A percentile compares a stretch with the other conserved stretches of the same genome.
Evolutionary conservation across 1,284 basidiomycete species (phyloP).

Genomic region (Trichosporon inkin): DNA sequence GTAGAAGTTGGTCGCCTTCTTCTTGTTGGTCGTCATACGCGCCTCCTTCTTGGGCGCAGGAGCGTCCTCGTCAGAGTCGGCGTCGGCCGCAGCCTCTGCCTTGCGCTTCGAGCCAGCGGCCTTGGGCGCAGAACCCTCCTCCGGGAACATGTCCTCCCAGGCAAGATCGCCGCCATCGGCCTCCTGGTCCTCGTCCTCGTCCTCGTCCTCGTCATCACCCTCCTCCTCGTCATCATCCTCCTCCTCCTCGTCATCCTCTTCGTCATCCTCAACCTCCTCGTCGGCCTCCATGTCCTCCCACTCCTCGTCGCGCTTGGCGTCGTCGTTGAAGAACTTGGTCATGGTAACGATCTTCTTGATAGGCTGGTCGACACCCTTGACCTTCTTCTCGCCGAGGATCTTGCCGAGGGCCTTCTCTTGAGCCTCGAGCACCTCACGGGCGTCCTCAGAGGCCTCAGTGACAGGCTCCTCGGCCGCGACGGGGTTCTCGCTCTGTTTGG

Average conservation of each 20-base stretch:
- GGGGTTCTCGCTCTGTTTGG: conserved; percentile 41
- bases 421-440: conserved; percentile 39
- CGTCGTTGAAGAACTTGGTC: conserved; percentile 55
- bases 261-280: conserved; percentile 55
- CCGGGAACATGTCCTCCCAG: conserved; percentile 72
- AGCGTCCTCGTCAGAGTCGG: conserved; percentile 25
- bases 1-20: conserved; percentile 89
- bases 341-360: conserved; percentile 57
- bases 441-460: conserved; percentile 31
- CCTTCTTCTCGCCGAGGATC: conserved; percentile 48
- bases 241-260: conserved; percentile 36
- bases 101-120: conserved; percentile 21
- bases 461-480: conserved; percentile 30
- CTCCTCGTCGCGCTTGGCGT: conserved; percentile 46
- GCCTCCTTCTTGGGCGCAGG: conserved; percentile 56
- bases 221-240: conserved; percentile 56
- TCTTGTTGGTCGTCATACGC: conserved; percentile 90
- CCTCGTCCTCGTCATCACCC: conserved; percentile 55
- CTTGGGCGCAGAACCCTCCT: conserved; percentile 48
- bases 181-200: conserved; percentile 27
- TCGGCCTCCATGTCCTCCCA: conserved; percentile 44
- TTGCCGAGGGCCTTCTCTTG: conserved; percentile 47
- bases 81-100: conserved; percentile 30
- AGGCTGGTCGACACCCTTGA: conserved; percentile 58
- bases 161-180: conserved; percentile 61